Base-by-base conservation (phyloP, 2,329 filamentous ascomycete genomes). In the Colletotrichum orchidophilum region DNA sequence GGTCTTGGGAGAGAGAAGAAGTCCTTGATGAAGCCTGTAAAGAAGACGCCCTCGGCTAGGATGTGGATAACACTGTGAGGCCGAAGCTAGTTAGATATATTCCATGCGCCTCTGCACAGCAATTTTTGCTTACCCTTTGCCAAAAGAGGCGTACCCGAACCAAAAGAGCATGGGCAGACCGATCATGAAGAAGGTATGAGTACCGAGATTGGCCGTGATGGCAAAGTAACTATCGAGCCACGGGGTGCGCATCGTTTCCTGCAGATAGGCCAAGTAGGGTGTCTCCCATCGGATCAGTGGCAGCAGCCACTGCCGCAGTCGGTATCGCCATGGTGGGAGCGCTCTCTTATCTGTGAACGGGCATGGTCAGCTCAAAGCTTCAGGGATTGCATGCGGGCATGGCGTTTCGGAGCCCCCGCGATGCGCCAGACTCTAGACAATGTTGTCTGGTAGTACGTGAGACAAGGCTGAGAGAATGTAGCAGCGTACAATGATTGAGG, bases 151-250 rank as follows among this genome's bases (percentile, higher is more conserved):
- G 82, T 95, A 93, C 64, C 96, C 96, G 78, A 94, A 97, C 96
- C 96, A 99, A 85, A 98, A 98, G 76, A 97, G 88, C 74, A 98
- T 94, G 6, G 96, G 96, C 77, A 99, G 85, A 70, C 94, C 93
- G 75, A 97, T 88, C 95, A 98, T 98, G 86, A 98, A 99, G 85
- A 98, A 98, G 0, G 96, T 99, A 83, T 99, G 96, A 0, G 96
- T 99, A 75, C 96, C 94, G 66, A 98, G 89, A 81, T 98, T 99
- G 74, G 96, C 96, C 0, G 95, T 97, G 75, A 97, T 94, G 61
- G 96, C 96, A 82, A 99, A 99, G 85, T 98, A 99, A 73, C 94
- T 94, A 82, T 99, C 96, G 77, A 98, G 91, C 9, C 93, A 88
- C 1, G 94, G 94, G 24, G 94, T 92, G 77, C 96, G 93, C 80